Evolutionary conservation across 371 early-diverging fungal species (phyloP).

Genomic region (Sporodiniella umbellata): DNA sequence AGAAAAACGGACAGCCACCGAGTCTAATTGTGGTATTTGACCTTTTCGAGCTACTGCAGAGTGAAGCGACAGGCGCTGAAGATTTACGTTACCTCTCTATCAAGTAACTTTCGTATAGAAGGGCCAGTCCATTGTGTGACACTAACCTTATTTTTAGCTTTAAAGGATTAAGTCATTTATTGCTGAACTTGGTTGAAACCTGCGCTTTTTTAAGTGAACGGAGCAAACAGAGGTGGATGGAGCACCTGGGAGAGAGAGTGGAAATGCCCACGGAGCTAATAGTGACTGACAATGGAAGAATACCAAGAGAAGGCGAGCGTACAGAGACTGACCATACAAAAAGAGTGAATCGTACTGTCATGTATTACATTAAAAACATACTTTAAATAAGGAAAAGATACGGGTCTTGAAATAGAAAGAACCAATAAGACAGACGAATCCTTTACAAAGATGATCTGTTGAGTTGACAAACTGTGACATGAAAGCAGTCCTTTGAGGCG

Average conservation of each 20-base stretch:
- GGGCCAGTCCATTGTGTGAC: not conserved
- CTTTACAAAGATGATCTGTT: not conserved
- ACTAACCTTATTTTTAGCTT: not conserved
- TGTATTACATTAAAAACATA: not conserved
- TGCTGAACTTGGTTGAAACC: slow-evolving; percentile 2
- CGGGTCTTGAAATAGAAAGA: not conserved
- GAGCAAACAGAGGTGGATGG: not conserved
- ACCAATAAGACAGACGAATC: not conserved
- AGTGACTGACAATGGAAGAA: not conserved
- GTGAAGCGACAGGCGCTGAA: not conserved
- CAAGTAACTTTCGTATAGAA: slow-evolving; percentile 3
- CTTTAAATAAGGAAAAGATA: not conserved
- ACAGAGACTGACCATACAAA: not conserved
- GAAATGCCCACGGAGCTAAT: not conserved
- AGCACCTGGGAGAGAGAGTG: not conserved
- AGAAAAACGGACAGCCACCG: slow-evolving; percentile 30
- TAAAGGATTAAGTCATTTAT: not conserved
- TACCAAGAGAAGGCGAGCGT: not conserved
- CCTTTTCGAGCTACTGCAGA: slow-evolving; percentile 11
- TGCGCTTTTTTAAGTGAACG: not conserved
- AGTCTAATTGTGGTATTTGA: slow-evolving; percentile 26
- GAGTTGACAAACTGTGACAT: not conserved
- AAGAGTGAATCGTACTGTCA: not conserved
- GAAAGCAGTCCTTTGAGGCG: not conserved
- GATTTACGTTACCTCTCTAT: slow-evolving; percentile 2